Evolutionary conservation across 2,329 filamentous ascomycete genomes (phyloP).

Genomic region (Fusarium denticulatum): DNA sequence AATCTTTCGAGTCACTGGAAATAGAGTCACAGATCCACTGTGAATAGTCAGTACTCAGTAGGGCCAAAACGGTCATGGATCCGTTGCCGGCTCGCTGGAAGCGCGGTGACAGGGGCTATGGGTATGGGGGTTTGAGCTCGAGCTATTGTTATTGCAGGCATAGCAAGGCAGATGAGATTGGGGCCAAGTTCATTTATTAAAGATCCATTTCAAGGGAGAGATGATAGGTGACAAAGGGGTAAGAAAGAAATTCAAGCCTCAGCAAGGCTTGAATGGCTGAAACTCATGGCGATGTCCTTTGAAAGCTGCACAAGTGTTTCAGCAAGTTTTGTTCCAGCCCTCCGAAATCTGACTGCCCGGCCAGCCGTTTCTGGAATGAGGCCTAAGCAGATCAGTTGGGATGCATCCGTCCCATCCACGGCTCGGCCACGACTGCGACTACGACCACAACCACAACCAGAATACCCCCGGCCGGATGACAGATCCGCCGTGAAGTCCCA

Average conservation of each 20-base stretch:
- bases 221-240: constrained; percentile 19
- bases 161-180: constrained; percentile 37
- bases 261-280: constrained; percentile 1
- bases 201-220: constrained; percentile 24
- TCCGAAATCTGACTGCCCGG: constrained; percentile 12
- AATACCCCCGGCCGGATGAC: constrained; percentile 38
- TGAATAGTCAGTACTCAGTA: constrained; percentile 26
- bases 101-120: constrained; percentile 30
- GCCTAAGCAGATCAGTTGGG: constrained; percentile 31
- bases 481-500: constrained; percentile 42
- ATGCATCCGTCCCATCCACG: constrained; percentile 23
- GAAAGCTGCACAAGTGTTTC: constrained; percentile 15
- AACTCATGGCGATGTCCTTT: constrained; percentile 5
- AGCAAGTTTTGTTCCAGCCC: constrained; percentile 9
- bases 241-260: not conserved
- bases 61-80: constrained; percentile 38
- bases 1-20: constrained; percentile 29
- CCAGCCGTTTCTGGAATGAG: constrained; percentile 29
- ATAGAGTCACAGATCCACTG: constrained; percentile 40
- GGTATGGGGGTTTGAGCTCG: constrained; percentile 29
- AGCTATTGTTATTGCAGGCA: constrained; percentile 43
- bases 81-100: constrained; percentile 43
- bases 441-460: not conserved
- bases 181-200: constrained; percentile 36
- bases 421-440: constrained; percentile 14